Evolutionary conservation across 495 filamentous ascomycete genomes (phyloP).

Genomic region (Chaetomium fimeti): DNA sequence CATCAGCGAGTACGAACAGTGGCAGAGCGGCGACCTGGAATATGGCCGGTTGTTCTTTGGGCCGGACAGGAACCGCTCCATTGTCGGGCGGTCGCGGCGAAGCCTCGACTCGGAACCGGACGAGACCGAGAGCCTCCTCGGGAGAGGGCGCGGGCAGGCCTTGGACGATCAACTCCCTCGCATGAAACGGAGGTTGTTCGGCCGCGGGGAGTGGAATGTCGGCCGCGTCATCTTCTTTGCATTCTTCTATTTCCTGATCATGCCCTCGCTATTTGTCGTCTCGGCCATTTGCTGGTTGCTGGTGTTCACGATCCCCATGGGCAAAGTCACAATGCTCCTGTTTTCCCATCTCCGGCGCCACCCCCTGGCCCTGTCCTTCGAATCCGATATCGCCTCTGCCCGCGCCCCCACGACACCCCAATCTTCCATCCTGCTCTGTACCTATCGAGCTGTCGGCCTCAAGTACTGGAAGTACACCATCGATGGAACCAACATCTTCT

Average conservation of each 20-base stretch:
- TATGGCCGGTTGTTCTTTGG: constrained; percentile 96
- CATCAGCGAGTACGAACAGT: constrained; percentile 98
- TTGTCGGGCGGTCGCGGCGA: constrained; percentile 83
- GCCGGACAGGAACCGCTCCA: constrained; percentile 70
- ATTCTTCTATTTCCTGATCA: constrained; percentile 93
- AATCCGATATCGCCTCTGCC: constrained; percentile 75
- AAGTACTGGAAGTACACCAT: constrained; percentile 99
- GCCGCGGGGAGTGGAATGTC: constrained; percentile 91
- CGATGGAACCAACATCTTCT: constrained; percentile 97
- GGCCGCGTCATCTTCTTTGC: constrained; percentile 94
- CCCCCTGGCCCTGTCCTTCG: constrained; percentile 88
- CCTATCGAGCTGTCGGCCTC: constrained; percentile 88
- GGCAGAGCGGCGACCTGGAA: constrained; percentile 96
- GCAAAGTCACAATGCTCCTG: constrained; percentile 85
- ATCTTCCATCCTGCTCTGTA: constrained; percentile 90
- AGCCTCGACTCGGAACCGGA: constrained; percentile 80
- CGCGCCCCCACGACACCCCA: constrained; percentile 66
- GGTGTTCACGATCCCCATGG: constrained; percentile 99
- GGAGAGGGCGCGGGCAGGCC: constrained; percentile 48
- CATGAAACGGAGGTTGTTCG: constrained; percentile 88
- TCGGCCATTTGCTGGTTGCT: constrained; percentile 90
- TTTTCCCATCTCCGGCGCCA: constrained; percentile 91
- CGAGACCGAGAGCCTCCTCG: constrained; percentile 87
- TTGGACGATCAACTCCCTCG: constrained; percentile 52
- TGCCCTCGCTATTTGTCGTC: constrained; percentile 81